Evolutionary conservation across 2,329 filamentous ascomycete species (phyloP).

Genomic region (Colletotrichum magnum): DNA sequence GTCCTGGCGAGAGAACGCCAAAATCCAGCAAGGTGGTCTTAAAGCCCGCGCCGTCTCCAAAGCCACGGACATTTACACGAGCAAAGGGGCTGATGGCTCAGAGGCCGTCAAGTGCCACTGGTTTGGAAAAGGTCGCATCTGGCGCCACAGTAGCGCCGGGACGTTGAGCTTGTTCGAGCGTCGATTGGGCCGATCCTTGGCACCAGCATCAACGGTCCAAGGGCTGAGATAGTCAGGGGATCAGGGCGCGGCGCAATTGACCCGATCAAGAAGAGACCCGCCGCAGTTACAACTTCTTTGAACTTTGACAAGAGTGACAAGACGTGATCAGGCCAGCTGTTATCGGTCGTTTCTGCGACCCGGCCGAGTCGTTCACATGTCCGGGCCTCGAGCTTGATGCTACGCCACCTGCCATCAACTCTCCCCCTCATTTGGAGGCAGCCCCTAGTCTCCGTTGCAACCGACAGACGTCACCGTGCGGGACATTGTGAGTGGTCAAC

Average conservation of each 20-base stretch:
- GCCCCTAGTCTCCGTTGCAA: background rate
- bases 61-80: background rate
- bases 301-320: background rate
- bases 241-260: constrained; percentile 11
- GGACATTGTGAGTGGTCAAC: constrained; percentile 4
- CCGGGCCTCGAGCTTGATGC: constrained; percentile 13
- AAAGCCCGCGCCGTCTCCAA: background rate
- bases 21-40: background rate
- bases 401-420: constrained; percentile 2
- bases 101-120: constrained; percentile 19
- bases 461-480: constrained; percentile 10
- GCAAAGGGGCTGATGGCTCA: background rate
- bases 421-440: background rate
- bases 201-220: constrained; percentile 20
- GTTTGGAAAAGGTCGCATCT: constrained; percentile 16
- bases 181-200: constrained; percentile 34
- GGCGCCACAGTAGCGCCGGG: constrained; percentile 35
- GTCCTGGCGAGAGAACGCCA: background rate
- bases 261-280: constrained; percentile 11
- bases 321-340: too few relatives aligned
- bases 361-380: constrained; percentile 26
- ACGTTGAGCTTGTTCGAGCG: constrained; percentile 30
- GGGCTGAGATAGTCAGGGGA: constrained; percentile 25
- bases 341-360: background rate
- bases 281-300: background rate